Evolutionary conservation across 768 basidiomycete species (phyloP), one percentile per base, ranked within the genome.

Genomic region (Trametopsis cervina): DNA sequence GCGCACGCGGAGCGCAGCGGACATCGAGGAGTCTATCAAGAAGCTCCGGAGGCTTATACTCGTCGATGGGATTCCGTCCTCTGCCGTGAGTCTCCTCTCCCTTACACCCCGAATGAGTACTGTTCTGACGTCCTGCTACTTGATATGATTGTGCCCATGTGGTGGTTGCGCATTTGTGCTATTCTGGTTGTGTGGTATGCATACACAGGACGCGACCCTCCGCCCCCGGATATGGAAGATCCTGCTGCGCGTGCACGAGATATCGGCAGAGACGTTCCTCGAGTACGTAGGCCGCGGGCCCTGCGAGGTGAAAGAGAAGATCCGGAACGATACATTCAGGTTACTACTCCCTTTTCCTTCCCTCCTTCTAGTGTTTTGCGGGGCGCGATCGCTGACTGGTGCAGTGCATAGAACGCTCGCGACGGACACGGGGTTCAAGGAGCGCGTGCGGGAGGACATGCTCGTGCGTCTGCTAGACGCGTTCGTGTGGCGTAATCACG

Each of bases 401-500:
- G 29, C 36, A 12, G 22, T 22, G 11, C 17, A 2, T 54, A 88
- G 89, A 49, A 99, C 96, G 13, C 68, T 99, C 20, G 94, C 95
- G 1, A 99, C 95, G 1, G 96, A 99, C 65, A 81, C 85, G 57
- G 90, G 89, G n/a, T 98, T 99, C 71, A 96, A 95, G 66, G 90
- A 94, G 60, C 85, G 89, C 47, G 96, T 99, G 12, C 83, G 88
- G 24, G 95, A 98, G 67, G 93, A 95, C 57, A 94, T 94, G 90
- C 78, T 98, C 20, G 87, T 98, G 52, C 82, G 96, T 37, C 68
- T 97, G n/a, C 69, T 99, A 36, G 96, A 99, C 62, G 96, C 95
- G 1, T 99, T 97, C 66, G 94, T 97, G 2, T 99, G 95, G 96
- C 75, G 89, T 54, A 94, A 85, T 66, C 77, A 89, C 54, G 90